These are phyloP conservation scores for Aspergillus amoenus DNA, from an alignment of 2,329 filamentous ascomycete species.

Conservation along the genomic window DNA sequence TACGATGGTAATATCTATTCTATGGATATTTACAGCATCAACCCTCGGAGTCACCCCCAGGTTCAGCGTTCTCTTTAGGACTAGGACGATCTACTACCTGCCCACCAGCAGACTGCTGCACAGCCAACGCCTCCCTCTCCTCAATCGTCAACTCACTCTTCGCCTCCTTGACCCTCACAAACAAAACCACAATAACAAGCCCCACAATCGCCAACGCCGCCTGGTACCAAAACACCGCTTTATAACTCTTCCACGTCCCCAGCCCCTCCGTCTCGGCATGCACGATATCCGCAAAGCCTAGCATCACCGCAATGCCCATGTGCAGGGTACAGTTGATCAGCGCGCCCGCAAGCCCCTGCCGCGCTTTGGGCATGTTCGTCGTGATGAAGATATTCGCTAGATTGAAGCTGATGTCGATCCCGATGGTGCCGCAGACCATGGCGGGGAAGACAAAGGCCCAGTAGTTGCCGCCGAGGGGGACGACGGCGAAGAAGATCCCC, in stretches of 20 bases:
- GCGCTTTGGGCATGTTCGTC: conserved; percentile 63
- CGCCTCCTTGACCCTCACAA: conserved; percentile 57
- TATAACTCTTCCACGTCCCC: conserved; percentile 56
- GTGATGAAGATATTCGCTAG: conserved; percentile 77
- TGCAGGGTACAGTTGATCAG: conserved; percentile 70
- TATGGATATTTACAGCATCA: too few relatives aligned
- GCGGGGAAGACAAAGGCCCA: conserved; percentile 73
- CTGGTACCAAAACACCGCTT: conserved; percentile 65
- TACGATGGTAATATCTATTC: too few relatives aligned
- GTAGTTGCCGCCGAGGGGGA: conserved; percentile 59
- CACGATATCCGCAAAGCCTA: conserved; percentile 68
- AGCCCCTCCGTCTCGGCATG: conserved; percentile 49
- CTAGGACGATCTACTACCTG: too few relatives aligned
- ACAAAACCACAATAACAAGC: conserved; percentile 53
- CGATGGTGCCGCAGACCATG: conserved; percentile 64
- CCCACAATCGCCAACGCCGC: conserved; percentile 55
- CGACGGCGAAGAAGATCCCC: conserved; percentile 63
- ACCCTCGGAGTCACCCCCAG: too few relatives aligned
- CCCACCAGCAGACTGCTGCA: background rate
- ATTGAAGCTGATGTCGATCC: conserved; percentile 74
- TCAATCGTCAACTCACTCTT: conserved; percentile 59
- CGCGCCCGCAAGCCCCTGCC: conserved; percentile 71
- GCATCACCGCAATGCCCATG: conserved; percentile 68
- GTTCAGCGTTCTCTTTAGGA: too few relatives aligned
- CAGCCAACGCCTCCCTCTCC: conserved; percentile 44